These are phyloP conservation scores for Starmera amethionina DNA, from an alignment of 805 yeast species.

Conservation along the genomic window DNA sequence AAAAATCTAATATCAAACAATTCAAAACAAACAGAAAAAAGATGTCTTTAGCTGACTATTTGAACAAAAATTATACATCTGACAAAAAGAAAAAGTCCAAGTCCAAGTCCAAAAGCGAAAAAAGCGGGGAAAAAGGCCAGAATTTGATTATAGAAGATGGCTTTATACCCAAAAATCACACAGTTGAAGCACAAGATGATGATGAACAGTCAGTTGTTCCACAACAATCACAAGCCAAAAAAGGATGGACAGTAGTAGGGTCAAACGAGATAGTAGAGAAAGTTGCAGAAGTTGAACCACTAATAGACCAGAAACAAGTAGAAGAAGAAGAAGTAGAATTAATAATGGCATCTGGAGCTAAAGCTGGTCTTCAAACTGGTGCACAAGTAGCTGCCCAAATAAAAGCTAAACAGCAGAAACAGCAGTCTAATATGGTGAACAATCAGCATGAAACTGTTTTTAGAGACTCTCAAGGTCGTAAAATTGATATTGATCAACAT, in stretches of 20 bases:
- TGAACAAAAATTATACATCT: slow-evolving; percentile 33
- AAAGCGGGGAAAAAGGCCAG: slow-evolving; percentile 3
- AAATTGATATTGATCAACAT: slow-evolving; percentile 29
- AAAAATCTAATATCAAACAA: not conserved
- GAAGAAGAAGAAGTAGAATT: slow-evolving; percentile 1
- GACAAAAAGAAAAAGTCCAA: slow-evolving; percentile 17
- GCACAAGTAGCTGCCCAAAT: slow-evolving; percentile 29
- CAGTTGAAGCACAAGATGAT: not conserved
- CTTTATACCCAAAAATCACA: slow-evolving; percentile 6
- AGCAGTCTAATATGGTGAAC: slow-evolving; percentile 6
- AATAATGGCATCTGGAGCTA: slow-evolving; percentile 22
- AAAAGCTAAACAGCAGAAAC: slow-evolving; percentile 18
- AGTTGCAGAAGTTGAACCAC: not conserved
- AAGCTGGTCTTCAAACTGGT: slow-evolving; percentile 39
- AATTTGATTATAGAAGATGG: slow-evolving; percentile 14
- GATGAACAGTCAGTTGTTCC: too few relatives aligned
- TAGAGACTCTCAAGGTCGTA: slow-evolving; percentile 55
- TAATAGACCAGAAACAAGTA: not conserved
- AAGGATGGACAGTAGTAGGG: slow-evolving; percentile 16
- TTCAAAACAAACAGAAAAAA: not conserved
- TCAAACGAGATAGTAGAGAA: slow-evolving; percentile 7
- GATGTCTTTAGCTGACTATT: slow-evolving; percentile 38
- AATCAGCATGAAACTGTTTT: slow-evolving; percentile 31
- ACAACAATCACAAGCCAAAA: not conserved
- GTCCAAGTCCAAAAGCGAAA: slow-evolving; percentile 14